Percentiles rank a stretch among this genome's conserved stretches.
Conservation (phyloP, 1,139 yeast genomes). For the Suzukiozyma palmioleophila region DNA sequence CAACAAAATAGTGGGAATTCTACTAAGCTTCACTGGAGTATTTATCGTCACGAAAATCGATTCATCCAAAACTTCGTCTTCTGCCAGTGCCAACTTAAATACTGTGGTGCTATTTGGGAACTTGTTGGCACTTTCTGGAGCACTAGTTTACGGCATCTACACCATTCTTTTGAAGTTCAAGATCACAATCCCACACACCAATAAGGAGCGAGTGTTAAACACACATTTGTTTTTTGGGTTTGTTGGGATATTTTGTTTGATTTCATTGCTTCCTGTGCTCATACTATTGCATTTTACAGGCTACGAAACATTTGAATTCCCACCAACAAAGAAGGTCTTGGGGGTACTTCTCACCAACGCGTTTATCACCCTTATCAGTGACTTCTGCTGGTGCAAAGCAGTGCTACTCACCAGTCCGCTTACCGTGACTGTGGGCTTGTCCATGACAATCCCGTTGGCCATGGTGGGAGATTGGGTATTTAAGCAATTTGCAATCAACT, state of each 20-base stretch:
- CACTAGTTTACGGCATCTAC: slow-evolving; percentile 85
- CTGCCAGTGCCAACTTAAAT: slow-evolving; percentile 22
- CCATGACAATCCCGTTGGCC: slow-evolving; percentile 91
- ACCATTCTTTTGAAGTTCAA: slow-evolving; percentile 76
- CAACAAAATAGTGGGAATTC: slow-evolving; percentile 62
- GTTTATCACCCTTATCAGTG: slow-evolving; percentile 75
- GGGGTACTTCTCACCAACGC: slow-evolving; percentile 61
- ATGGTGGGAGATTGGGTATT: slow-evolving; percentile 85
- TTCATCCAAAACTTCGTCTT: slow-evolving; percentile 24
- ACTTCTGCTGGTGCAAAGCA: slow-evolving; percentile 94
- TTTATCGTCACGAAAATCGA: slow-evolving; percentile 68
- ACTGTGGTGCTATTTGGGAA: slow-evolving; percentile 67
- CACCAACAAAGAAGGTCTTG: slow-evolving; percentile 51
- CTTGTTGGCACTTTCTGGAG: slow-evolving; percentile 73
- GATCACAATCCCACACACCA: slow-evolving; percentile 42
- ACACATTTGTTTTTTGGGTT: slow-evolving; percentile 90
- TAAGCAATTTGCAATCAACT: slow-evolving; percentile 57
- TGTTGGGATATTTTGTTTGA: slow-evolving; percentile 78
- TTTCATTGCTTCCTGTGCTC: slow-evolving; percentile 81
- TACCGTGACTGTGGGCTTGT: slow-evolving; percentile 91
- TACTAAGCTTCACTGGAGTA: slow-evolving; percentile 76
- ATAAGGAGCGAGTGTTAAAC: slow-evolving; percentile 69
- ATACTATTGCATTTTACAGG: slow-evolving; percentile 58
- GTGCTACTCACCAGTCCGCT: slow-evolving; percentile 89
- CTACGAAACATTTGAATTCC: slow-evolving; percentile 68